phyloP scores from a whole-genome alignment of 1,284 basidiomycete genomes.

The Sanguinoderma infundibulare region DNA sequence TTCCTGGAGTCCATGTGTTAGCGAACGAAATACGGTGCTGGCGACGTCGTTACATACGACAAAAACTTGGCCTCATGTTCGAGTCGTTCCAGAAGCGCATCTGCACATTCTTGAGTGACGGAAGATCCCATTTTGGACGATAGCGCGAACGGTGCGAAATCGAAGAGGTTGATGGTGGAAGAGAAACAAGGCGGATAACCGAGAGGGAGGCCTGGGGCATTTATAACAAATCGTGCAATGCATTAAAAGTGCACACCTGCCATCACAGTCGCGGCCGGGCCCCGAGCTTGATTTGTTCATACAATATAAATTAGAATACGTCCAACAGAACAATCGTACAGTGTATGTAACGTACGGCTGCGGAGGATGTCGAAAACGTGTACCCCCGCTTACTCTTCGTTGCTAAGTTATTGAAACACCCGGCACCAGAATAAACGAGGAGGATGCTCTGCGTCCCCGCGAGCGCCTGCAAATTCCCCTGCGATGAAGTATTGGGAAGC shows the following conservation, averaged over 20 bases:
- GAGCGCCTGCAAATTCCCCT: conserved; percentile 63
- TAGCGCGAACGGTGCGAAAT: not conserved
- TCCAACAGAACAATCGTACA: not conserved
- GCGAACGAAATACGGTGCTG: too few species aligned
- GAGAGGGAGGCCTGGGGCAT: too few species aligned
- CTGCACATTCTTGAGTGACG: not conserved
- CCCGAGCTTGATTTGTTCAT: not conserved
- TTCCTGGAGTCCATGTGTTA: not conserved
- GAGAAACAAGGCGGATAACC: too few species aligned
- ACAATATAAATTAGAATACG: not conserved
- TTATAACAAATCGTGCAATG: too few species aligned
- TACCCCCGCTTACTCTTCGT: conserved; percentile 39
- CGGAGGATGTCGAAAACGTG: conserved; percentile 19
- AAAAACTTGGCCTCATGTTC: not conserved
- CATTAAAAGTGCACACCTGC: not conserved
- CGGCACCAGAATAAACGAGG: conserved; percentile 36
- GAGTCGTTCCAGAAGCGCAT: not conserved
- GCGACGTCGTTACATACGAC: not conserved
- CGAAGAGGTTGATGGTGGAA: too few species aligned
- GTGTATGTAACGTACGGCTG: not conserved
- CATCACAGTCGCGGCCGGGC: too few species aligned
- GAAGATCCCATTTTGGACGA: not conserved
- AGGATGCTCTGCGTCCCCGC: conserved; percentile 58
- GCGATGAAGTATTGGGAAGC: conserved; percentile 43
- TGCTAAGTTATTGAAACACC: conserved; percentile 34